Conservation (phyloP, 371 early-diverging fungal species). For the Dichotomocladium elegans region DNA sequence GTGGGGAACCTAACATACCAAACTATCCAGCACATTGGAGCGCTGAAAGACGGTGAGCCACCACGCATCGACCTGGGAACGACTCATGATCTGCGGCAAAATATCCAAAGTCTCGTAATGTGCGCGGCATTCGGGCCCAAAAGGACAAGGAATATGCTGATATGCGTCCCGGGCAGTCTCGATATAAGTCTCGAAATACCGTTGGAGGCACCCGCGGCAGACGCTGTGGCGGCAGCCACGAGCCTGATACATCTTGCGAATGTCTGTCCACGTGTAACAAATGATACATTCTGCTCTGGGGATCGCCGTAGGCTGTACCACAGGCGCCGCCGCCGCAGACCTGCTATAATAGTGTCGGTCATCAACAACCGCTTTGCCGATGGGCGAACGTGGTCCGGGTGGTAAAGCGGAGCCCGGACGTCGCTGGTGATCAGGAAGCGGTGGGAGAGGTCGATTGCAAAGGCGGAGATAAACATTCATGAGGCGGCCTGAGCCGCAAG, state of each 20-base stretch:
- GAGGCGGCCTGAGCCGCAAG: no score
- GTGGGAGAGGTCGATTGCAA: no score
- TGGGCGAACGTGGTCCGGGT: no score
- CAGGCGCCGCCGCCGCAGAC: no score
- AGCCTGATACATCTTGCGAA: background rate
- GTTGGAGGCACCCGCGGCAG: background rate
- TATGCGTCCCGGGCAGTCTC: background rate
- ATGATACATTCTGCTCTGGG: no score
- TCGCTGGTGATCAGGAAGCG: no score
- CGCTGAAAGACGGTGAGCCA: constrained; percentile 1
- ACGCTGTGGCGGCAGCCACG: background rate
- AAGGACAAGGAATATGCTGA: background rate
- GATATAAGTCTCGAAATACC: background rate
- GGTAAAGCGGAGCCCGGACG: no score
- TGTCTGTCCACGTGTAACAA: no score
- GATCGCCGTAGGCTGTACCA: no score
- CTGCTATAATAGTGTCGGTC: no score
- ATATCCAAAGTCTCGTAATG: background rate
- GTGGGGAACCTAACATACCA: background rate
- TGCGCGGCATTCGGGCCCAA: background rate
- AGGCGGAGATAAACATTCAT: no score
- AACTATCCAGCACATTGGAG: constrained; percentile 1
- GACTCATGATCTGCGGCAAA: background rate
- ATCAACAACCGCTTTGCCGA: no score
- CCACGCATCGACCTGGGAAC: background rate